These are phyloP conservation scores for Brassica nigra DNA, from an alignment of 345 rosid genomes.

Conservation along the genomic window DNA sequence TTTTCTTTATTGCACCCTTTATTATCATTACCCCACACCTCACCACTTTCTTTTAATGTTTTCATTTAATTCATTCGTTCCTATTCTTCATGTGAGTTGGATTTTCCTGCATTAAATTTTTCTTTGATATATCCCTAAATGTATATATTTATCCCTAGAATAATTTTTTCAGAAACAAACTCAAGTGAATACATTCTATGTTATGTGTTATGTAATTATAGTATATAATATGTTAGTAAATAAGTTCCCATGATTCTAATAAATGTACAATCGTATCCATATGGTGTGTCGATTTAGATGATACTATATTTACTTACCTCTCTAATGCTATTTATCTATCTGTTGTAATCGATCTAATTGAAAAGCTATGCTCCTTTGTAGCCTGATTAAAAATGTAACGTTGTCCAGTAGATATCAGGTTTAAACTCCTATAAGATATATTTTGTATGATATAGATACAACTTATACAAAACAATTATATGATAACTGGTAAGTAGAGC, in stretches of 20 bases:
- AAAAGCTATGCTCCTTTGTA: neutral
- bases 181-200: constrained; percentile 13
- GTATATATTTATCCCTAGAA: neutral
- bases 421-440: neutral
- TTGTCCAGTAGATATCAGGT: neutral
- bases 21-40: constrained; percentile 24
- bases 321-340: neutral
- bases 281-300: neutral
- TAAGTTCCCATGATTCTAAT: neutral
- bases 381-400: neutral
- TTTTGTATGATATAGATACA: neutral
- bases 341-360: neutral
- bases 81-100: constrained; percentile 27
- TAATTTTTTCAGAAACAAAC: constrained; percentile 13
- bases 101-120: constrained; percentile 7
- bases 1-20: constrained; percentile 7
- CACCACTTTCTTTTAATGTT: constrained; percentile 30
- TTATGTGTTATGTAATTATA: neutral
- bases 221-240: neutral
- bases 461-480: neutral
- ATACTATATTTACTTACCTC: neutral
- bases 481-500: neutral
- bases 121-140: neutral
- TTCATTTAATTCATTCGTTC: constrained; percentile 22
- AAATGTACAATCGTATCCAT: neutral